Evolutionary conservation across 177 flowering plant genomes (phyloP), one percentile per base, ranked within the genome.

Genomic region (Vitis hybrid): DNA sequence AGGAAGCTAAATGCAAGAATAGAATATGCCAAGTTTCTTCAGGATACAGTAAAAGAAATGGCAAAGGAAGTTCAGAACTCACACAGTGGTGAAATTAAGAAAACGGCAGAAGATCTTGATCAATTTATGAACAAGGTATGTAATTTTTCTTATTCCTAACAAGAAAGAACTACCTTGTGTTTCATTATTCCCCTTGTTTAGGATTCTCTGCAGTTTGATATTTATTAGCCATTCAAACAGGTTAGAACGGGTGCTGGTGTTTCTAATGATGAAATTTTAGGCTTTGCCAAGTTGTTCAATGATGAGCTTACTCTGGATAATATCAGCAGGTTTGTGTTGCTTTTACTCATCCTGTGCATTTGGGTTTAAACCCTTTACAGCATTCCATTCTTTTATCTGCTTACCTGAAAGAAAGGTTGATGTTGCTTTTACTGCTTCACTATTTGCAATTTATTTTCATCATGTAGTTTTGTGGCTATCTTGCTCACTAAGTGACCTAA

Each of bases 51-150:
- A 54, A 90, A 88, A 76, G 97, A 94, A 86, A 94, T 94, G 98
- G 97, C 97, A 24, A 91, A 90, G 77, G 98, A 93, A 83, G 89
- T 93, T 56, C 97, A 93, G 74, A 83, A 73, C 75, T 83, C 94
- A 51, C 81, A 87, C 24, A 89, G 92, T 81, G 97, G 96, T 62
- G 97, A 93, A 63, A 74, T 73, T 14, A 93, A 89, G 80, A 86
- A 87, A 78, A 92, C 97, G 13, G 98, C 96, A 11, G 93, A 93
- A 84, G 98, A 93, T 79, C 90, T 92, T 66, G 98, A 89, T 82
- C 93, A 87, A n/a, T 91, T 91, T 79, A 66, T 93, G 78, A 88
- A 70, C 81, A 89, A 83, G 83, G 97, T 86, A 52, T 27, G 62
- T 52, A n/a, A 35, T 61, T 18, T 19, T 61, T n/a, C 35, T 32